These are phyloP conservation scores for Xanthoconium purpureum DNA, from an alignment of 768 basidiomycete genomes.

Conservation along the genomic window DNA sequence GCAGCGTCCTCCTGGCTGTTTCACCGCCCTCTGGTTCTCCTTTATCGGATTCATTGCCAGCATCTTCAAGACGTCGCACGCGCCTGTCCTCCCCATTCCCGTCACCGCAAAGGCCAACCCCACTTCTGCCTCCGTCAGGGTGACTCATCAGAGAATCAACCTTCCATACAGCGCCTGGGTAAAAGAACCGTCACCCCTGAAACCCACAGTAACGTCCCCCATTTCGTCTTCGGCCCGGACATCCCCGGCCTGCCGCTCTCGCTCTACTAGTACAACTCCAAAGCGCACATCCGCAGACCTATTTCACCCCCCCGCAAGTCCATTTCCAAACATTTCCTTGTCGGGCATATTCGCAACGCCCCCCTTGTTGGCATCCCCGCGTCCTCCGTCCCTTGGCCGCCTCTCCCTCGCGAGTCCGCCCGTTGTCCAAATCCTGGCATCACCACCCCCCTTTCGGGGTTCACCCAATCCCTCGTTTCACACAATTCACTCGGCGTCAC, in stretches of 20 bases:
- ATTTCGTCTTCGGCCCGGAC: constrained; percentile 1
- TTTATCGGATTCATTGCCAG: constrained; percentile 5
- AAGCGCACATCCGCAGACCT: not conserved
- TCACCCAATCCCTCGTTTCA: constrained; percentile 1
- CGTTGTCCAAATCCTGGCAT: not conserved
- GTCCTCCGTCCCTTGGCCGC: not conserved
- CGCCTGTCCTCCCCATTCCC: constrained; percentile 15
- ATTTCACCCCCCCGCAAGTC: constrained; percentile 15
- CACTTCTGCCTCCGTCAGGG: constrained; percentile 1
- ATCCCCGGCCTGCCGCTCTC: not conserved
- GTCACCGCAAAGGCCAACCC: constrained; percentile 10
- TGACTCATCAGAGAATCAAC: not conserved
- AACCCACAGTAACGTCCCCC: constrained; percentile 11
- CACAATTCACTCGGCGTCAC: constrained; percentile 6
- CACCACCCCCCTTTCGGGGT: not conserved
- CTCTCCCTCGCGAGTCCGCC: not conserved
- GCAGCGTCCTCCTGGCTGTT: not conserved
- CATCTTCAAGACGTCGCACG: constrained; percentile 13
- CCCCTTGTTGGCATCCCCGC: not conserved
- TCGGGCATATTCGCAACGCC: constrained; percentile 17
- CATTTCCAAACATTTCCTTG: constrained; percentile 20
- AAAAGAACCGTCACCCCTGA: constrained; percentile 6
- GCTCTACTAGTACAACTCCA: constrained; percentile 6
- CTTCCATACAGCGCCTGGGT: not conserved
- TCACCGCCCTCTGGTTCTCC: constrained; percentile 19